A percentile compares a stretch with the other conserved stretches of the same genome.
Conservation (phyloP, 73 alveolate genomes). For the Uronychia setigera region DNA sequence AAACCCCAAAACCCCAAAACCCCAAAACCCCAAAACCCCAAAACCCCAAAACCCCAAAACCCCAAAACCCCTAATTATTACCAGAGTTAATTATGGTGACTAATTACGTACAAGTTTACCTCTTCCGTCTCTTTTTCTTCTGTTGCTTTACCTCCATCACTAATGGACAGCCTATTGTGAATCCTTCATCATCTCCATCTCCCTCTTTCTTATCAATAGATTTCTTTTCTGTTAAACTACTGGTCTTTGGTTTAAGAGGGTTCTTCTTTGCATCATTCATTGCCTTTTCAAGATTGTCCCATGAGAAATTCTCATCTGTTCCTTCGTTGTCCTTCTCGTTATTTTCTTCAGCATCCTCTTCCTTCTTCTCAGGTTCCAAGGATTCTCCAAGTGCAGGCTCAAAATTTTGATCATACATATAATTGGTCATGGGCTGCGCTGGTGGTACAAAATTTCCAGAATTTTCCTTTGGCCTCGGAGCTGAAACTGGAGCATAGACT, state of each 20-base stretch:
- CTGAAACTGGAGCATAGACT: conserved; percentile 2
- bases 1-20: too few relatives aligned
- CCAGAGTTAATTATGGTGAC: too few relatives aligned
- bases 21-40: too few relatives aligned
- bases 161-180: not conserved
- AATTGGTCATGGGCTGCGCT: not conserved
- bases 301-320: conserved; percentile 24
- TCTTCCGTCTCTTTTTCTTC: conserved; percentile 16
- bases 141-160: conserved; percentile 27
- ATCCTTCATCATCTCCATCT: conserved; percentile 35
- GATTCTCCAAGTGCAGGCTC: not conserved
- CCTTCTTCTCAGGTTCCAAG: conserved; percentile 32
- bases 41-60: conserved; percentile 27
- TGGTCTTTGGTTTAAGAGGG: conserved; percentile 10
- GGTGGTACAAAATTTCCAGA: conserved; percentile 9
- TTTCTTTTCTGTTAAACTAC: conserved; percentile 10
- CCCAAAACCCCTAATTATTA: conserved; percentile 16
- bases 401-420: conserved; percentile 9
- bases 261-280: conserved; percentile 22
- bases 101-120: too few relatives aligned
- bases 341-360: conserved; percentile 8
- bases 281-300: conserved; percentile 46
- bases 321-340: not conserved
- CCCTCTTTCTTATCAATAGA: conserved; percentile 1
- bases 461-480: not conserved